Evolutionary conservation across 805 yeast genomes (phyloP).

Genomic region (Candida coleopterorum): DNA sequence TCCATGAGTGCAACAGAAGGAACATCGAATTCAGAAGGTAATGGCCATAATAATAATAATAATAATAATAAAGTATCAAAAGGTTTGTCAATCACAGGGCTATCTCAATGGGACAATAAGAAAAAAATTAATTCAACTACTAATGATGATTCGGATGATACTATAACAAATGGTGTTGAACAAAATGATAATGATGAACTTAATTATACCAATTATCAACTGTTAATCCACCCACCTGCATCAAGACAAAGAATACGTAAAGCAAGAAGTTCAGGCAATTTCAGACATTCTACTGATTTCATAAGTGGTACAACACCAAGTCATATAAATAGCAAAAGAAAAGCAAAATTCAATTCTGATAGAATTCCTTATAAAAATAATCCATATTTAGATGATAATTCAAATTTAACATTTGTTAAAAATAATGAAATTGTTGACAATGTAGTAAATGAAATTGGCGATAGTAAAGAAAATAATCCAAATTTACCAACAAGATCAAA

Average conservation of each 20-base stretch:
- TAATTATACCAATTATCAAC: background rate
- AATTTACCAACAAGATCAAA: slow-evolving; percentile 28
- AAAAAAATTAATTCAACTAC: slow-evolving; percentile 9
- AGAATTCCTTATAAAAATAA: slow-evolving; percentile 20
- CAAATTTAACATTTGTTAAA: background rate
- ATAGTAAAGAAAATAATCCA: slow-evolving; percentile 19
- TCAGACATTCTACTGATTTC: slow-evolving; percentile 13
- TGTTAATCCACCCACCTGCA: background rate
- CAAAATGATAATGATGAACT: background rate
- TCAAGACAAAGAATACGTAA: slow-evolving; percentile 18
- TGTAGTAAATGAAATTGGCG: background rate
- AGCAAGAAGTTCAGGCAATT: slow-evolving; percentile 34
- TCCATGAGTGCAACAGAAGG: slow-evolving; percentile 12
- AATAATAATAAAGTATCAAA: slow-evolving; percentile 17
- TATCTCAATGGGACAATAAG: slow-evolving; percentile 6
- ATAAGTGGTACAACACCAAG: slow-evolving; percentile 9
- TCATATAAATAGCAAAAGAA: slow-evolving; percentile 11
- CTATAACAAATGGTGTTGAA: slow-evolving; percentile 1
- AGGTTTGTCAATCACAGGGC: slow-evolving; percentile 15
- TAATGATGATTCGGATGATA: slow-evolving; percentile 10
- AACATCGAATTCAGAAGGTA: background rate
- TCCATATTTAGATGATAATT: slow-evolving; percentile 20
- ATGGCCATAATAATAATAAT: background rate
- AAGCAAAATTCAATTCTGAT: slow-evolving; percentile 12
- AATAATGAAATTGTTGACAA: background rate